Evolutionary conservation across 495 filamentous ascomycete genomes (phyloP).

Genomic region (Saxophila tyrrhenica): DNA sequence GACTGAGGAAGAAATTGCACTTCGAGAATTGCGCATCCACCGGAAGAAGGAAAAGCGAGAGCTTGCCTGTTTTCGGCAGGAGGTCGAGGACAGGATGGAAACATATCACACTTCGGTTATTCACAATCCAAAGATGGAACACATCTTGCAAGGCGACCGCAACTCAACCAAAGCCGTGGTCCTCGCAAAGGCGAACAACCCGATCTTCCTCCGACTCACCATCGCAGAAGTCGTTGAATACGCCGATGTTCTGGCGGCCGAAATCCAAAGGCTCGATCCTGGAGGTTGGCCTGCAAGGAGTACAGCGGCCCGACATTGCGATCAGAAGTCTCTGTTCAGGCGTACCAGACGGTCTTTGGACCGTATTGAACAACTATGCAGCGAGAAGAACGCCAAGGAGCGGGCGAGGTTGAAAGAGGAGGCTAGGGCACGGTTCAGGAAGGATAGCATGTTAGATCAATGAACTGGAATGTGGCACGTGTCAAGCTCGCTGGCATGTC

Average conservation of each 20-base stretch:
- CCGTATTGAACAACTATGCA: not conserved
- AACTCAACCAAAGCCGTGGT: not conserved
- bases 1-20: not conserved
- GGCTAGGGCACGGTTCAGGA: not conserved
- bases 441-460: not conserved
- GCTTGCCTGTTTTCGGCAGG: not conserved
- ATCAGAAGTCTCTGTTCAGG: not conserved
- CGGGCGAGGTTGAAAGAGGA: not conserved
- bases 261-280: not conserved
- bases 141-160: not conserved
- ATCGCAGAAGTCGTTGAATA: not conserved
- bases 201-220: not conserved
- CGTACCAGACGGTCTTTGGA: not conserved
- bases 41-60: not conserved
- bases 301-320: not conserved
- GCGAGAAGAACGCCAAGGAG: not conserved
- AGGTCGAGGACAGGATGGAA: not conserved
- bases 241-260: not conserved
- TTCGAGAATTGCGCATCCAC: not conserved
- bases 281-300: too few species aligned
- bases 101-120: not conserved
- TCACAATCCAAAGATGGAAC: not conserved
- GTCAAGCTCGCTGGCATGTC: not conserved
- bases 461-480: not conserved
- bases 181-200: not conserved